phyloP scores from a whole-genome alignment of 257 asterid species.

The Plantago ovata region DNA sequence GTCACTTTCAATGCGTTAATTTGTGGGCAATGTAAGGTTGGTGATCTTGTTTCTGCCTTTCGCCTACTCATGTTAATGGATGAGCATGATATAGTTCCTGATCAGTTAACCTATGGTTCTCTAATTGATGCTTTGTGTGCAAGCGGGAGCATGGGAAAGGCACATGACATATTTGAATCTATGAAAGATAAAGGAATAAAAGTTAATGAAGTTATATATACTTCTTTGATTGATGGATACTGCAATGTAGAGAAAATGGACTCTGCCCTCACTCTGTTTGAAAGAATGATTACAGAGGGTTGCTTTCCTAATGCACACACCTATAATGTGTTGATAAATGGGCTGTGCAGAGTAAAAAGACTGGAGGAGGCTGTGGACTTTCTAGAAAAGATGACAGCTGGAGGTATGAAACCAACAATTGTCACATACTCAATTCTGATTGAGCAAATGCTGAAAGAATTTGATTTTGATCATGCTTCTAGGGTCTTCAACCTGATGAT shows the following conservation, averaged over 20 bases:
- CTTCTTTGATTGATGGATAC: constrained; percentile 44
- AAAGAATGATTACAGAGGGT: constrained; percentile 36
- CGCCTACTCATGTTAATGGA: constrained; percentile 46
- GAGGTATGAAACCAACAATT: constrained; percentile 39
- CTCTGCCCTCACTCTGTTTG: constrained; percentile 36
- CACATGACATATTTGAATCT: constrained; percentile 32
- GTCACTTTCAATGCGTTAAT: constrained; percentile 45
- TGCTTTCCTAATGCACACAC: constrained; percentile 36
- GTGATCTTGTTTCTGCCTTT: constrained; percentile 42
- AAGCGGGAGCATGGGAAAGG: constrained; percentile 42
- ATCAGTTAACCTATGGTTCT: constrained; percentile 40
- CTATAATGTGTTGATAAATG: constrained; percentile 42
- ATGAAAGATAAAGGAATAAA: constrained; percentile 36
- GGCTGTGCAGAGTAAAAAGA: constrained; percentile 38
- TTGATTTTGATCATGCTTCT: constrained; percentile 40
- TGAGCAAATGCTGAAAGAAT: constrained; percentile 42
- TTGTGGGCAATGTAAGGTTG: constrained; percentile 46
- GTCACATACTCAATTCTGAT: constrained; percentile 44
- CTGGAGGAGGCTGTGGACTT: constrained; percentile 32
- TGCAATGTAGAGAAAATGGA: constrained; percentile 33
- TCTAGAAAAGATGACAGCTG: constrained; percentile 37
- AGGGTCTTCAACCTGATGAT: constrained; percentile 32
- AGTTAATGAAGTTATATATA: constrained; percentile 35
- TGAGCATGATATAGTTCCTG: constrained; percentile 38
- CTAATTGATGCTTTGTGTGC: constrained; percentile 42